Evolutionary conservation across 768 basidiomycete species (phyloP).

Genomic region (Lactarius akahatsu): DNA sequence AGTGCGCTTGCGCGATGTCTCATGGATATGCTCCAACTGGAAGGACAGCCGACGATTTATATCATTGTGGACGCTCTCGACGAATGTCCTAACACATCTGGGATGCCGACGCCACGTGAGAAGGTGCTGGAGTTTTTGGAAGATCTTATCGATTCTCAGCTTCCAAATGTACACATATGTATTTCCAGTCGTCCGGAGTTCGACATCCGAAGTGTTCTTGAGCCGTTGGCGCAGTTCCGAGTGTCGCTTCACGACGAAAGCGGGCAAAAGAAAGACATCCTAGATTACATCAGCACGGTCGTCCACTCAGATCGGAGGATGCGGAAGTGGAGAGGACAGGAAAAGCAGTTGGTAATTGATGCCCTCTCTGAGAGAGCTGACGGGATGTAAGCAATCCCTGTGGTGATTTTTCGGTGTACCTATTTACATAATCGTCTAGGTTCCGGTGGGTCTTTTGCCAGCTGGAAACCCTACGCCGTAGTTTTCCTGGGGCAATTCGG

Average conservation of each 20-base stretch:
- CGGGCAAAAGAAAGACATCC: not conserved
- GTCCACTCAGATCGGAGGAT: not conserved
- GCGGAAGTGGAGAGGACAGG: not conserved
- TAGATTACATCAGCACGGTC: not conserved
- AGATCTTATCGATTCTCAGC: not conserved
- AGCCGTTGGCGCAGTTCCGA: not conserved
- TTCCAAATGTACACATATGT: not conserved
- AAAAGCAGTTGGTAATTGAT: not conserved
- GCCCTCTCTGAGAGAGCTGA: not conserved
- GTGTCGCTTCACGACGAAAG: not conserved
- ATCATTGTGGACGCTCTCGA: not conserved
- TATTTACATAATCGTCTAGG: not conserved
- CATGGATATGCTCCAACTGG: not conserved
- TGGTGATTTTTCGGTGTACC: not conserved
- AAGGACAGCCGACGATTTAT: not conserved
- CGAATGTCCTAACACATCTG: conserved; percentile 1
- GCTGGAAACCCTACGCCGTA: not conserved
- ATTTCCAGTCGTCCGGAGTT: not conserved
- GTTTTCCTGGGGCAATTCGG: not conserved
- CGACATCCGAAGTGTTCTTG: not conserved
- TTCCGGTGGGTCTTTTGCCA: conserved; percentile 4
- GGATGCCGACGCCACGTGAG: not conserved
- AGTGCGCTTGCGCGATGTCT: not conserved
- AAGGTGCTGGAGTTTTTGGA: not conserved
- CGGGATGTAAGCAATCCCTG: not conserved